Evolutionary conservation across 1,284 basidiomycete species (phyloP).

Genomic region (Golubevia sp.): DNA sequence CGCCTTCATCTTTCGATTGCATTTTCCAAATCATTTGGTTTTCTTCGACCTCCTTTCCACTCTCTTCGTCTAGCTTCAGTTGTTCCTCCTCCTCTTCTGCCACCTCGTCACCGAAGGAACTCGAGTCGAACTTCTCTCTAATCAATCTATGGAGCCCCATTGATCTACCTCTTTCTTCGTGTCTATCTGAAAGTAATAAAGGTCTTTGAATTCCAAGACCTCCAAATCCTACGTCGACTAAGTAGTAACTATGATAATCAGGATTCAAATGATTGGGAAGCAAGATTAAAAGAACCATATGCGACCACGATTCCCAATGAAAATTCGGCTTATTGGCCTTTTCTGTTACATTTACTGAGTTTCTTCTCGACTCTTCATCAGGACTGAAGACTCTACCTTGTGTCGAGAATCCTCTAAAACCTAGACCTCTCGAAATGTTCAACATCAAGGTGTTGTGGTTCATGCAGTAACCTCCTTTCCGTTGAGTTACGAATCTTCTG

Average conservation of each 20-base stretch:
- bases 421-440: constrained; percentile 14
- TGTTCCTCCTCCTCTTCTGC: background rate
- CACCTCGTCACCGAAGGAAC: constrained; percentile 8
- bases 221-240: constrained; percentile 23
- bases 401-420: constrained; percentile 12
- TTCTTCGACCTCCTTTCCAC: background rate
- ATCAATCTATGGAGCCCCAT: constrained; percentile 10
- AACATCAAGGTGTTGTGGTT: constrained; percentile 21
- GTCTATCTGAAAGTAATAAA: constrained; percentile 15
- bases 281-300: constrained; percentile 19
- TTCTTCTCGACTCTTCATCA: no score
- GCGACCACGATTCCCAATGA: constrained; percentile 13
- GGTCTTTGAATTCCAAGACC: constrained; percentile 13
- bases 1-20: constrained; percentile 9
- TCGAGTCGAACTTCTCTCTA: background rate
- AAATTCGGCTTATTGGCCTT: background rate
- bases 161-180: constrained; percentile 14
- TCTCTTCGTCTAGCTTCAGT: background rate
- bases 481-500: constrained; percentile 6
- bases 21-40: constrained; percentile 15
- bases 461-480: constrained; percentile 27
- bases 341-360: background rate
- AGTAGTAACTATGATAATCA: constrained; percentile 12
- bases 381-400: constrained; percentile 16
- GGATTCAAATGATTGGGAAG: constrained; percentile 12